A percentile compares a stretch with the other conserved stretches of the same genome.
phyloP scores from a whole-genome alignment of 148 eudicot genomes.

The Camellia lanceoleosa region DNA sequence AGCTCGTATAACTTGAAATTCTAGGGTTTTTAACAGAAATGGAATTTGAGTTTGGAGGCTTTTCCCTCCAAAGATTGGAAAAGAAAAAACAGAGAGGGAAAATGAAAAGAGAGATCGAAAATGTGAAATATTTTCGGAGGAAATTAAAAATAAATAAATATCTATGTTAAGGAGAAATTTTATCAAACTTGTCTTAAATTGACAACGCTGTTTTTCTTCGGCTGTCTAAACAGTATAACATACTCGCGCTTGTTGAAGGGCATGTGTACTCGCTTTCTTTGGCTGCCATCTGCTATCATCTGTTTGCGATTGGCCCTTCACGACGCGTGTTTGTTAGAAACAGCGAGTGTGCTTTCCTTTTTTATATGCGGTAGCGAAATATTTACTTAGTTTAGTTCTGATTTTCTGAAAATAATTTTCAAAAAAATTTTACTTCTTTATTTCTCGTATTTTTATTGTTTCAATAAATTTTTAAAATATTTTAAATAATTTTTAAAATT shows the following conservation, averaged over 20 bases:
- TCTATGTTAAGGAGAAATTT: not conserved
- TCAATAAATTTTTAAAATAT: too few species aligned
- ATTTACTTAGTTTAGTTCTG: not conserved
- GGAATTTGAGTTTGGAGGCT: not conserved
- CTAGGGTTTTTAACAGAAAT: conserved; percentile 13
- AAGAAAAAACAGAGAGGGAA: conserved; percentile 13
- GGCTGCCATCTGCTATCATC: not conserved
- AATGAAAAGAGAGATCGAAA: conserved; percentile 3
- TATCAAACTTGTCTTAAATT: too few species aligned
- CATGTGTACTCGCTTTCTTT: not conserved
- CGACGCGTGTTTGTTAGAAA: not conserved
- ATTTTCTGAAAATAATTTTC: too few species aligned
- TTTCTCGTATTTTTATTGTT: too few species aligned
- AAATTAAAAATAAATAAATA: not conserved
- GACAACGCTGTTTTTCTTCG: not conserved
- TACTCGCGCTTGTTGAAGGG: not conserved
- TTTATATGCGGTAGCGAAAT: not conserved
- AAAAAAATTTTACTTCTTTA: too few species aligned
- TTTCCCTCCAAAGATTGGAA: conserved; percentile 20
- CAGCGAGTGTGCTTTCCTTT: not conserved
- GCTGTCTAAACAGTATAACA: not conserved
- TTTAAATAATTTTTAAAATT: too few species aligned
- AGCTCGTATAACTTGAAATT: not conserved
- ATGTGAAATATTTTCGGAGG: not conserved
- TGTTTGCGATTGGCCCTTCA: not conserved